Percentiles rank a stretch among this genome's conserved stretches.
phyloP scores from a whole-genome alignment of 2,329 filamentous ascomycete genomes.

The Ceratocystis papillata region DNA sequence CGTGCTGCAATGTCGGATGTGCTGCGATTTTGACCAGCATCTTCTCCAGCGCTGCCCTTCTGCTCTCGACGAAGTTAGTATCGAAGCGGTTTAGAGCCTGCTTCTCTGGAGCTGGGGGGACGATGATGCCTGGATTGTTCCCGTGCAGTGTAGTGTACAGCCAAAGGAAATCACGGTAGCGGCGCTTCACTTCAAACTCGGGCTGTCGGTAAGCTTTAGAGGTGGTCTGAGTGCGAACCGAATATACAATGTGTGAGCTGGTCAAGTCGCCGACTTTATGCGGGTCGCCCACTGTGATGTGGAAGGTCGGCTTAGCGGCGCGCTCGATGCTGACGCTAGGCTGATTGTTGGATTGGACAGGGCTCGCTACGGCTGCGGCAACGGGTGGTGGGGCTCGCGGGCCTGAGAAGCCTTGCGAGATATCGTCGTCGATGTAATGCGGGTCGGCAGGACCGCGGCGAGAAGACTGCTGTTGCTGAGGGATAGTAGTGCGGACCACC shows the following conservation, averaged over 20 bases:
- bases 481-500: conserved; percentile 49
- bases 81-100: conserved; percentile 95
- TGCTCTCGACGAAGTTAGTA: conserved; percentile 87
- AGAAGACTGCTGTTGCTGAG: conserved; percentile 31
- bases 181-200: conserved; percentile 84
- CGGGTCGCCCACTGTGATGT: conserved; percentile 87
- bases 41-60: conserved; percentile 81
- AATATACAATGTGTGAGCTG: conserved; percentile 95
- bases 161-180: conserved; percentile 96
- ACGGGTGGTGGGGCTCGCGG: conserved; percentile 58
- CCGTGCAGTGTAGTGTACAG: conserved; percentile 88
- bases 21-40: conserved; percentile 95
- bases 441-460: conserved; percentile 42
- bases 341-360: conserved; percentile 43
- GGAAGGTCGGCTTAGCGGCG: conserved; percentile 81
- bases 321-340: conserved; percentile 87
- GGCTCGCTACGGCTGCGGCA: conserved; percentile 45
- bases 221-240: conserved; percentile 84
- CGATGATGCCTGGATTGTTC: conserved; percentile 89
- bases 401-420: conserved; percentile 31
- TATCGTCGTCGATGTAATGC: conserved; percentile 52
- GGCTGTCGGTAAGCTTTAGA: conserved; percentile 90
- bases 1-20: conserved; percentile 83
- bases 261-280: conserved; percentile 97
- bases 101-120: conserved; percentile 94